A percentile compares a stretch with the other conserved stretches of the same genome.
These are phyloP conservation scores for Sphagnum magellanicum DNA, from an alignment of 228 moss, liverwort and hornwort genomes.

Conservation along the genomic window DNA sequence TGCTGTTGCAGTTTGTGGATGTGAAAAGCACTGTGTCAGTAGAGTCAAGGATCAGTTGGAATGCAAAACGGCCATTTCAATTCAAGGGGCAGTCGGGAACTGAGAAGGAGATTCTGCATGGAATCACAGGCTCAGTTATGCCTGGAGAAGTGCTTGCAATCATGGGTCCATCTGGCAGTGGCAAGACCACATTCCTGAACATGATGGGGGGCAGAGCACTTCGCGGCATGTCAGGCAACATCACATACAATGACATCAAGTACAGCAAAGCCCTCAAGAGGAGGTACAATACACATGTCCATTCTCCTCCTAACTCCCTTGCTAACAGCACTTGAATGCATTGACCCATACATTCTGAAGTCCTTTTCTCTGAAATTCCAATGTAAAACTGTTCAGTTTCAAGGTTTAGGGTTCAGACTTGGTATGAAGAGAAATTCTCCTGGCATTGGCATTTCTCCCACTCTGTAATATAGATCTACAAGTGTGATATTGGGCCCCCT, in stretches of 20 bases:
- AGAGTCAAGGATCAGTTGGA: constrained; percentile 27
- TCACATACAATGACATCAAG: constrained; percentile 61
- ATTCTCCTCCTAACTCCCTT: no score
- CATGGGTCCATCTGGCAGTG: constrained; percentile 89
- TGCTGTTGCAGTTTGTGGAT: constrained; percentile 36
- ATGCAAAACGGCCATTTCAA: constrained; percentile 15
- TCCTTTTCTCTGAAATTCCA: neutral
- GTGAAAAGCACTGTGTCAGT: constrained; percentile 36
- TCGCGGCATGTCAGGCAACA: constrained; percentile 26
- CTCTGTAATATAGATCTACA: neutral
- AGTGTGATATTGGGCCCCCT: neutral
- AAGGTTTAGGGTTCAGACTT: neutral
- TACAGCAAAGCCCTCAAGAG: constrained; percentile 70
- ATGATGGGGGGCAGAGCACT: constrained; percentile 62
- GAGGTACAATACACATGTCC: constrained; percentile 16
- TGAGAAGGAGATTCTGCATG: constrained; percentile 63
- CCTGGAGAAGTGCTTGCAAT: constrained; percentile 88
- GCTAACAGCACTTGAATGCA: neutral
- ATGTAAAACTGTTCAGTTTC: neutral
- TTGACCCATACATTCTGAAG: neutral
- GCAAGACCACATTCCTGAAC: constrained; percentile 84
- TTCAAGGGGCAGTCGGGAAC: constrained; percentile 30
- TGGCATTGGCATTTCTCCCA: no score
- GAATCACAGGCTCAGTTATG: constrained; percentile 58
- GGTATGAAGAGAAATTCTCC: neutral